Evolutionary conservation across 108 stramenopile species (phyloP), one percentile per base, ranked within the genome.

Genomic region (Chaetoceros tenuissimus): DNA sequence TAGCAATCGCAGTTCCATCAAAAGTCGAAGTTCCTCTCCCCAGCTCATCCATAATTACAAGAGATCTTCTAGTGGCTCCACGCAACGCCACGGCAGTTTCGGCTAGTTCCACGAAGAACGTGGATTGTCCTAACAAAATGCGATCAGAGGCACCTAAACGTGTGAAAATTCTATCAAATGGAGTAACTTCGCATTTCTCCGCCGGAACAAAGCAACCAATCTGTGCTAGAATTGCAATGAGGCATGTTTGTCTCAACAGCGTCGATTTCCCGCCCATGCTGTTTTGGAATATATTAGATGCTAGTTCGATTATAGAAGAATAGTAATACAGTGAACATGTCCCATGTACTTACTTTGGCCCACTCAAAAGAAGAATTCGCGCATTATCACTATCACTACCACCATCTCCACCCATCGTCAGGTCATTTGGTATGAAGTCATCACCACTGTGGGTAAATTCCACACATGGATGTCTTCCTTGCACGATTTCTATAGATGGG

Each of bases 311-410:
- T 17, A 45, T 45, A 18, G 18, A 45, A 45, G 18, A n/a, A n/a
- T 26, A 46, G 2, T 19, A 22, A 60, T 20, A 16, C 19, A 26
- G 26, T 31, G 1, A 48, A 26, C 23, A 24, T 43, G 46, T 40
- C 88, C 91, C 97, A 99, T 99, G 74, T n/a, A n/a, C n/a, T n/a
- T n/a, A n/a, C n/a, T 99, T 99, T 3, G 97, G 96, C 28, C 98
- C 98, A 34, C 77, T 82, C 23, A 99, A 81, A 19, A 98, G 81
- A 24, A 99, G 79, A 49, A 94, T 68, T 17, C 76, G 60, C 5
- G 75, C 34, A 2, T 75, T 68, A 43, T 64, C 63, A 25, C 23
- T 22, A 17, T 23, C 67, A 51, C 53, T 3, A 60, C 55, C 44
- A 55, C 64, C 29, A 51, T n/a, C 13, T 31, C 69, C 19, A 71